phyloP scores from a whole-genome alignment of 441 rosid species.

The Arabidopsis hybrid region DNA sequence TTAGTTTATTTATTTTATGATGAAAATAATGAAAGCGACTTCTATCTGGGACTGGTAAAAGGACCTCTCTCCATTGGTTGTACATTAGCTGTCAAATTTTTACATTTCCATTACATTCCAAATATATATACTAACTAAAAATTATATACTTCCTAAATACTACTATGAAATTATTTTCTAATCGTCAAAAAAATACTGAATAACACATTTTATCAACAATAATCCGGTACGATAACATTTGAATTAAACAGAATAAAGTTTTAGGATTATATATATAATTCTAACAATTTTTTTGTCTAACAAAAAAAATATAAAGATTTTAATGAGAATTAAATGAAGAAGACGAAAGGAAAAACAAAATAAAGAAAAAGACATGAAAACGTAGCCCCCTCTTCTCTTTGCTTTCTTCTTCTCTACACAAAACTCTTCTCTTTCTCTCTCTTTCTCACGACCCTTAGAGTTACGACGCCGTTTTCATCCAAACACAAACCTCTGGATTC shows the following conservation, averaged over 20 bases:
- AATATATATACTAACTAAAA: neutral
- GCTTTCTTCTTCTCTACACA: conserved; percentile 42
- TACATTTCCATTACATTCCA: conserved; percentile 15
- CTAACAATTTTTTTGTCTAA: neutral
- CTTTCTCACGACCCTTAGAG: conserved; percentile 8
- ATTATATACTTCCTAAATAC: too few species aligned
- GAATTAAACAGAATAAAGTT: neutral
- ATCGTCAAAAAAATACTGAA: neutral
- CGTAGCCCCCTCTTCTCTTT: conserved; percentile 34
- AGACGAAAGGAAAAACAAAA: conserved; percentile 39
- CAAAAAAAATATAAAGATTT: conserved; percentile 22
- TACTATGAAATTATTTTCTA: neutral
- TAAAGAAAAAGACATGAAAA: conserved; percentile 39
- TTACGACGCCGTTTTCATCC: conserved; percentile 41
- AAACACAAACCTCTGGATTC: conserved; percentile 29
- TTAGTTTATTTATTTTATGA: conserved; percentile 4
- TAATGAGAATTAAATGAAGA: conserved; percentile 33
- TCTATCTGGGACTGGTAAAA: conserved; percentile 46
- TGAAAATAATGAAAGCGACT: conserved; percentile 41
- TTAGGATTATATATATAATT: neutral
- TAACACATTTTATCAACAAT: neutral
- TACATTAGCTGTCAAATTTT: conserved; percentile 43
- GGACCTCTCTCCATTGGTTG: conserved; percentile 43
- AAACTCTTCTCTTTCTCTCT: conserved; percentile 22
- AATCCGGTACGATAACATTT: conserved; percentile 1